Base-by-base conservation (phyloP, 139 green algal species). In the Chlorella sp. region DNA sequence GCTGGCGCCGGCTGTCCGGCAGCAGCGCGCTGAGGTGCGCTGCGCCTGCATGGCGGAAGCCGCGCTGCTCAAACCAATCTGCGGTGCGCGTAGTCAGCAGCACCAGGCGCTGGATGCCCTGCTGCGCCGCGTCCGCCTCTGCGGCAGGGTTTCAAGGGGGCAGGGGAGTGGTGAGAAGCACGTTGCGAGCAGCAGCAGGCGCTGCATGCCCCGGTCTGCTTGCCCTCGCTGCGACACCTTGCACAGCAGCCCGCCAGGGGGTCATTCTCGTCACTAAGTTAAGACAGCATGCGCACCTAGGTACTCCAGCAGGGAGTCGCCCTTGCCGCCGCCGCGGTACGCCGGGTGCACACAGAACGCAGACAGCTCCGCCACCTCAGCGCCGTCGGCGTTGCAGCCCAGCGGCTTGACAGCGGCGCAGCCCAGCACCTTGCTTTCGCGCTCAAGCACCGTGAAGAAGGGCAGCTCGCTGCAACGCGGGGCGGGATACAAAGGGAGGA, bases 31-130 rank as follows among this genome's bases (percentile, higher is more conserved):
- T 88, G 19, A 56, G 20, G 60, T 88, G 80, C 16, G 87, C 85
- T 34, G 69, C 24, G 54, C 92, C 91, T 62, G 76, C 86, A 19
- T 44, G 78, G 51, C 80, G 68, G 76, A 95, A 95, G 51, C 88
- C 92, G 8, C 93, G 87, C 85, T 96, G 92, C 90, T 92, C 84
- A 81, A 98, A 98, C 94, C 95, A 98, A 87, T 98, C 95, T 32
- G 95, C 90, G 32, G 95, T 94, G 48, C 96, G 84, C 36, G 82
- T 90, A 41, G 87, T 87, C 1, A 93, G 48, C 43, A 86, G 60
- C 48, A 84, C 86, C 72, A 88, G 87, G 54, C 65, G 91, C 58
- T 72, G 73, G 36, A 83, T 92, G 88, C 67, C 93, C 78, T 22
- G 64, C 43, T 72, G 86, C 74, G 43, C 83, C 36, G 67, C 86